Evolutionary conservation across 352 stramenopile species (phyloP).

Genomic region (Globisporangium irregulare): DNA sequence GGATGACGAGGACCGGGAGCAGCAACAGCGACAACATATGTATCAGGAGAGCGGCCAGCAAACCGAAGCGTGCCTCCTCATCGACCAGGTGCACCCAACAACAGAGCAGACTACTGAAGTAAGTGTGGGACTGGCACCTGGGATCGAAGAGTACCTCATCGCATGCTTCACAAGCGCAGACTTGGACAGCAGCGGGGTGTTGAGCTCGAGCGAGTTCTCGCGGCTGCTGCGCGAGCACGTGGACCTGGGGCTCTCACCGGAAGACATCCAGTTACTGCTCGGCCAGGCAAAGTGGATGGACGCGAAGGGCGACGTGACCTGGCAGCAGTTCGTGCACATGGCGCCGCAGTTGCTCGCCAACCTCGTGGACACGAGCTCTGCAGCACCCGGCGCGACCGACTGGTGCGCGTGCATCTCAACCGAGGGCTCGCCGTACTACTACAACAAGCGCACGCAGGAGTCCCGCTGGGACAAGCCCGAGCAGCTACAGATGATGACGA

Average conservation of each 20-base stretch:
- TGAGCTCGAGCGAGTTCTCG: slow-evolving; percentile 23
- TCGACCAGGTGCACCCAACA: not conserved
- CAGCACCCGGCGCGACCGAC: slow-evolving; percentile 14
- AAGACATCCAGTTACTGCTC: slow-evolving; percentile 20
- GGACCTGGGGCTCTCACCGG: slow-evolving; percentile 20
- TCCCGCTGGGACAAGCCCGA: slow-evolving; percentile 19
- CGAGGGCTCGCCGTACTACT: slow-evolving; percentile 26
- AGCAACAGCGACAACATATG: not conserved
- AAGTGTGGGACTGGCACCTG: slow-evolving; percentile 11
- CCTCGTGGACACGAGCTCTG: slow-evolving; percentile 14
- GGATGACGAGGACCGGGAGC: not conserved
- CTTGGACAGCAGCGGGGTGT: slow-evolving; percentile 22
- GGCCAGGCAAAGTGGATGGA: slow-evolving; percentile 16
- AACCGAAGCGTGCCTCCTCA: not conserved
- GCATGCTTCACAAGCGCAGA: slow-evolving; percentile 22
- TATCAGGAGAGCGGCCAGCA: slow-evolving; percentile 4
- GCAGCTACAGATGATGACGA: not conserved
- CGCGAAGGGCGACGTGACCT: slow-evolving; percentile 20
- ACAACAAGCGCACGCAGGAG: slow-evolving; percentile 33
- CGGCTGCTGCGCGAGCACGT: slow-evolving; percentile 20
- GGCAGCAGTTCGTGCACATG: slow-evolving; percentile 24
- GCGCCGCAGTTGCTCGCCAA: slow-evolving; percentile 23
- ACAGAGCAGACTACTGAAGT: not conserved
- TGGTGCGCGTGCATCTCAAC: slow-evolving; percentile 22
- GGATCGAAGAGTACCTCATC: slow-evolving; percentile 23